phyloP scores from a whole-genome alignment of 768 basidiomycete genomes.

The Myochromella boudieri region DNA sequence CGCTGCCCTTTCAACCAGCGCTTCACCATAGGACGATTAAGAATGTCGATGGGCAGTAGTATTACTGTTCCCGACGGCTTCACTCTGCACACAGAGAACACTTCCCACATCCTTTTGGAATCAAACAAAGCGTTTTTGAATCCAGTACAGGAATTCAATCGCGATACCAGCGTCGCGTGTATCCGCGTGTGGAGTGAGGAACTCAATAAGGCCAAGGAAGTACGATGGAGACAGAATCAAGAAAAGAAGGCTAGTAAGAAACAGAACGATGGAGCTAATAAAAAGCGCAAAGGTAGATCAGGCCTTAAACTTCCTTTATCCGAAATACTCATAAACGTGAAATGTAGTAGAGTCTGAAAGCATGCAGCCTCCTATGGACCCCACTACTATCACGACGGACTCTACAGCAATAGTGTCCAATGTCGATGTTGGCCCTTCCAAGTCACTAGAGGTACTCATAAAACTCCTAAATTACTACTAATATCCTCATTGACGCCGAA shows the following conservation, averaged over 20 bases:
- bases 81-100: conserved; percentile 79
- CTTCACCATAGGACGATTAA: conserved; percentile 2
- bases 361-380: background rate
- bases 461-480: background rate
- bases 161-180: conserved; percentile 89
- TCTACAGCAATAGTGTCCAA: too few species aligned
- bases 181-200: conserved; percentile 89
- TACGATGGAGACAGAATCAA: conserved; percentile 53
- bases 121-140: conserved; percentile 91
- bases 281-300: conserved; percentile 47
- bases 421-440: background rate
- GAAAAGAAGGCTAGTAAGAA: conserved; percentile 50
- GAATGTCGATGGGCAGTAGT: conserved; percentile 25
- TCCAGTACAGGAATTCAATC: conserved; percentile 97
- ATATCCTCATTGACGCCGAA: background rate
- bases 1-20: conserved; percentile 15
- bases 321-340: background rate
- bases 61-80: conserved; percentile 67
- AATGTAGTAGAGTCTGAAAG: conserved; percentile 12
- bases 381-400: too few species aligned
- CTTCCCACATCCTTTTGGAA: conserved; percentile 75
- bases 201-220: conserved; percentile 59
- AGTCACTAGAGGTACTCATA: conserved; percentile 18
- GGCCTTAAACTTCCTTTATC: background rate
- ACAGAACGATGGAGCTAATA: conserved; percentile 31